Evolutionary conservation across 2,329 filamentous ascomycete genomes (phyloP).

Genomic region (Sporothrix humicola): DNA sequence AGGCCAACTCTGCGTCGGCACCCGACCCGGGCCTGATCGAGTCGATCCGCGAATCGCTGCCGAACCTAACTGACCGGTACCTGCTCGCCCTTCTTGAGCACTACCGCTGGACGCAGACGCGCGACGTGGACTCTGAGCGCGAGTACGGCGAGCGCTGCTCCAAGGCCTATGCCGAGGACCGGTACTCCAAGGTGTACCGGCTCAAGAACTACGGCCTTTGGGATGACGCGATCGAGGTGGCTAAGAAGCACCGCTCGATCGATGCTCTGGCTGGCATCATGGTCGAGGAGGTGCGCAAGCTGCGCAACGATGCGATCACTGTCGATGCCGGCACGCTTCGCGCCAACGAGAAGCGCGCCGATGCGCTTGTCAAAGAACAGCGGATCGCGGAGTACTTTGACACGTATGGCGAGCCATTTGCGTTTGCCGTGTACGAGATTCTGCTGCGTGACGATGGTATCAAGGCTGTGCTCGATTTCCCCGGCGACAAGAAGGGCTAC

Average conservation of each 20-base stretch:
- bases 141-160: conserved; percentile 54
- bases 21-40: conserved; percentile 52
- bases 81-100: conserved; percentile 61
- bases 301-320: conserved; percentile 47
- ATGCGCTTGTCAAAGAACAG: conserved; percentile 54
- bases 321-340: conserved; percentile 47
- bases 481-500: conserved; percentile 69
- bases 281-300: conserved; percentile 57
- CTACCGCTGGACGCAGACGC: conserved; percentile 56
- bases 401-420: conserved; percentile 69
- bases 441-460: conserved; percentile 72
- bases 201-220: conserved; percentile 62
- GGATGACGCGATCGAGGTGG: conserved; percentile 63
- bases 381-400: conserved; percentile 62
- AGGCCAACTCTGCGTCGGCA: conserved; percentile 35
- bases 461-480: conserved; percentile 71
- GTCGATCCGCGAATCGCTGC: conserved; percentile 56
- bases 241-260: conserved; percentile 63
- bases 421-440: conserved; percentile 79
- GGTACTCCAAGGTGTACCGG: conserved; percentile 58
- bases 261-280: conserved; percentile 62
- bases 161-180: conserved; percentile 57
- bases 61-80: conserved; percentile 60
- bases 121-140: conserved; percentile 51
- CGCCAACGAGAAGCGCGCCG: conserved; percentile 50